Base-by-base conservation (phyloP, 352 stramenopile species). In the Phytophthora uliginosa region DNA sequence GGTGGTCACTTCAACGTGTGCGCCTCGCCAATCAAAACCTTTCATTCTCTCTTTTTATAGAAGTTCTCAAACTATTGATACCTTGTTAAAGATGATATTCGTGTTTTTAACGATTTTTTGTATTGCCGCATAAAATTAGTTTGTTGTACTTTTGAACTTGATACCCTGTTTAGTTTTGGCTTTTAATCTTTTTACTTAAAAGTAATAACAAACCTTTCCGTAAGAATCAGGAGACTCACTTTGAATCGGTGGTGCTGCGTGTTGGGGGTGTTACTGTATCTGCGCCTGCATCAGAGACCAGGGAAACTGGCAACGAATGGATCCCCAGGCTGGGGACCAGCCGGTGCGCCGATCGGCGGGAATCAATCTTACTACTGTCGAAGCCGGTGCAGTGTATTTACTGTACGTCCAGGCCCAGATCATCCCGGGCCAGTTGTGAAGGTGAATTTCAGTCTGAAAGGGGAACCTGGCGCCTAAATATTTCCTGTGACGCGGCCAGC, bases 291-390 rank as follows among this genome's bases (percentile, higher is more conserved):
- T 36, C 57, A 69, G 22, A 73, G 52, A 69, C 66, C 47, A 40
- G 45, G 58, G 58, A 47, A 55, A 71, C 17, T 48, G 47, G 34
- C 34, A 56, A 62, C 65, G 59, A 63, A 69, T 59, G 52, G 59
- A 69, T 73, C 42, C 59, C 22, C n/a, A 73, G 26, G 26, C 26
- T 42, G 8, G 13, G 1, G 4, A 42, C 8, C 17, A 48, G 40
- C 52, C 66, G 51, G 51, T 69, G 9, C 15, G 55, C 59, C 58
- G 58, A 68, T 73, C 66, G 28, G 50, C 24, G 57, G 65, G 57
- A 72, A 40, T 22, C 36, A 56, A 60, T 71, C 64, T 33, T 61
- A 57, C 57, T 59, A 42, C 42, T 10, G 28, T 31, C 20, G 38
- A 64, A 64, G 40, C 38, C 38, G 63, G 42, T 38, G 63, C 31